Base-by-base conservation (phyloP, 345 rosid species). In the Dipteronia sinensis region DNA sequence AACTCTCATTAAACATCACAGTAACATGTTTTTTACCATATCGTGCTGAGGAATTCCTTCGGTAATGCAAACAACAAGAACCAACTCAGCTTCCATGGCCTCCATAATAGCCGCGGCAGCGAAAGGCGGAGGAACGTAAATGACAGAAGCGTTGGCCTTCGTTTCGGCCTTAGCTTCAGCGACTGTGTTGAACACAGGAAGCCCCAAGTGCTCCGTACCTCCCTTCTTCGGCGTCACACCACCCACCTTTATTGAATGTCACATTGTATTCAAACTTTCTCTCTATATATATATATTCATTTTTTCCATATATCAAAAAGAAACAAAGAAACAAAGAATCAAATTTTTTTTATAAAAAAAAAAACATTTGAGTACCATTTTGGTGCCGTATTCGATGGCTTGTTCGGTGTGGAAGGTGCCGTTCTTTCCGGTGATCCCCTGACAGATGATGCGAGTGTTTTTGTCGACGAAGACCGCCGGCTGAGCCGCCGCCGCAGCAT, bases 201-300 rank as follows among this genome's bases (percentile, higher is more conserved):
- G 97, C 19, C 98, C 99, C 84, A 92, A 83, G 85, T 96, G 99
- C 64, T 94, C 98, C 1, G 97, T 96, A 11, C 99, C 99, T 38
- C 98, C 99, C 79, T 96, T 96, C 90, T 94, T 94, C 0, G 98
- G 99, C 71, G 99, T 96, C 78, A 94, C 99, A 27, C 99, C 98
- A 51, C 94, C 99, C 46, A 96, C 99, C 99, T 96, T 76, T 51
- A 8, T 46, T 46, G 49, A 10, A 46, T 46, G 15, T 58, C 55
- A 65, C 38, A 65, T 11, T 19, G 22, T 6, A 58, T n/a, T 20
- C 63, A 19, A 3, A 15, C 6, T n/a, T n/a, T n/a, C n/a, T n/a
- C n/a, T n/a, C n/a, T n/a, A n/a, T n/a, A n/a, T n/a, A n/a, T n/a
- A n/a, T n/a, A n/a, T 46, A 46, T 46, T 46, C 49, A 46, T 46